Conservation (phyloP, 345 rosid genomes). For the Populus alba region DNA sequence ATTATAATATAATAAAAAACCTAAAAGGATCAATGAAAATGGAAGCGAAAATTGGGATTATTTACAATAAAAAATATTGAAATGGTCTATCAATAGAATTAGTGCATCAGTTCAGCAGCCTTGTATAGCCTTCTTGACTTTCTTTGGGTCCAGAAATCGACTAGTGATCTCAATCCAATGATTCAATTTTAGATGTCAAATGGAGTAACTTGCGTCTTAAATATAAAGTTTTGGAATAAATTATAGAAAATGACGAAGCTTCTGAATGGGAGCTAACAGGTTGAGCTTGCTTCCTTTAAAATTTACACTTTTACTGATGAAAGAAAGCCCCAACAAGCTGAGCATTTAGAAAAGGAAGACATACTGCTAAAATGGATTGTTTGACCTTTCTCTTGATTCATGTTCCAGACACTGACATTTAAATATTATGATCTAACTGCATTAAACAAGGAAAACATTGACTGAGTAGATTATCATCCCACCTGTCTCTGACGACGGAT, state of each 20-base stretch:
- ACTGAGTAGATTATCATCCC: slow-evolving; percentile 8
- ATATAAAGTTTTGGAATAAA: not conserved
- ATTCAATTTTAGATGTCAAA: not conserved
- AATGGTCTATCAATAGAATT: not conserved
- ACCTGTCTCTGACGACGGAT: slow-evolving; percentile 89
- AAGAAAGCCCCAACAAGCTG: not conserved
- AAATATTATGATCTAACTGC: not conserved
- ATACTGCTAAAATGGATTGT: not conserved
- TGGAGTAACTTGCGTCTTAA: not conserved
- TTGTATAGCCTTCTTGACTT: not conserved
- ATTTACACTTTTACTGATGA: not conserved
- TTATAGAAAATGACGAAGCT: not conserved
- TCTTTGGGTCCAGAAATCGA: not conserved
- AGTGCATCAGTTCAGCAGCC: not conserved
- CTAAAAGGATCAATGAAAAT: not conserved
- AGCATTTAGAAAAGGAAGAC: slow-evolving; percentile 7
- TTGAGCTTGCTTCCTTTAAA: not conserved
- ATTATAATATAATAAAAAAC: not conserved
- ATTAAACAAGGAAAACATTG: not conserved
- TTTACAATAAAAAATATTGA: not conserved
- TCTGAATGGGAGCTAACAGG: not conserved
- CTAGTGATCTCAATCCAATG: not conserved
- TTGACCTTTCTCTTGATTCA: slow-evolving; percentile 5
- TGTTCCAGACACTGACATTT: not conserved
- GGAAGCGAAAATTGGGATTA: not conserved